Conservation (phyloP, 2,329 filamentous ascomycete genomes). For the Diaporthe australafricana region DNA sequence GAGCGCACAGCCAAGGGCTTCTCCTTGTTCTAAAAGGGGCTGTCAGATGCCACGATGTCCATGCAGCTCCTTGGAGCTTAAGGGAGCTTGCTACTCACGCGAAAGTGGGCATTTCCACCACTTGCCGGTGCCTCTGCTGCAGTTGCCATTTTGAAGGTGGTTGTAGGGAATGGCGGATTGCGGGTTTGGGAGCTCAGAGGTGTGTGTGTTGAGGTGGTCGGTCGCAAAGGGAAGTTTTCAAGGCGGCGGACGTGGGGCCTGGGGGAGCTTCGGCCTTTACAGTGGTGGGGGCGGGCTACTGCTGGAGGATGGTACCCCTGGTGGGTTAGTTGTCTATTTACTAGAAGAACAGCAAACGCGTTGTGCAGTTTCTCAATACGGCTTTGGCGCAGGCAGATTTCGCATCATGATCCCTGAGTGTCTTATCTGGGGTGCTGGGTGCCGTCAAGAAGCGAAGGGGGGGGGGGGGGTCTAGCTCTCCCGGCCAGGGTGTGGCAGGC, state of each 20-base stretch:
- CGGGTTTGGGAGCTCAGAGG: slow-evolving; percentile 32
- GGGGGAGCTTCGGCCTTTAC: background rate
- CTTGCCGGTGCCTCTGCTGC: slow-evolving; percentile 55
- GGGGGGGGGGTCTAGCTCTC: background rate
- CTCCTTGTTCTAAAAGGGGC: slow-evolving; percentile 78
- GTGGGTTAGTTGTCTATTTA: too few species aligned
- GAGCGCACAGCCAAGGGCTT: slow-evolving; percentile 98
- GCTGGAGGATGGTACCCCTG: too few species aligned
- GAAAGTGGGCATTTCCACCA: slow-evolving; percentile 64
- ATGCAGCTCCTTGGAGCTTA: slow-evolving; percentile 25
- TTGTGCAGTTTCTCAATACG: too few species aligned
- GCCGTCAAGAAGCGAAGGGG: too few species aligned
- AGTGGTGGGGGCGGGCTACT: too few species aligned
- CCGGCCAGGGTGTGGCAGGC: slow-evolving; percentile 4
- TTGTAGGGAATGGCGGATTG: slow-evolving; percentile 26
- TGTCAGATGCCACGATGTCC: slow-evolving; percentile 47
- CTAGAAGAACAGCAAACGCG: too few species aligned
- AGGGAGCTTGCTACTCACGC: slow-evolving; percentile 54
- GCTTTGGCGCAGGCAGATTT: too few species aligned
- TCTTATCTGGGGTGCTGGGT: background rate
- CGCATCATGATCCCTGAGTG: too few species aligned
- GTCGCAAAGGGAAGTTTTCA: background rate
- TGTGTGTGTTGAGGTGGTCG: slow-evolving; percentile 26
- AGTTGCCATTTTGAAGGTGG: slow-evolving; percentile 53
- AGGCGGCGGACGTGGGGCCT: background rate